phyloP scores from a whole-genome alignment of 257 asterid species.

The Ligustrum vulgare region DNA sequence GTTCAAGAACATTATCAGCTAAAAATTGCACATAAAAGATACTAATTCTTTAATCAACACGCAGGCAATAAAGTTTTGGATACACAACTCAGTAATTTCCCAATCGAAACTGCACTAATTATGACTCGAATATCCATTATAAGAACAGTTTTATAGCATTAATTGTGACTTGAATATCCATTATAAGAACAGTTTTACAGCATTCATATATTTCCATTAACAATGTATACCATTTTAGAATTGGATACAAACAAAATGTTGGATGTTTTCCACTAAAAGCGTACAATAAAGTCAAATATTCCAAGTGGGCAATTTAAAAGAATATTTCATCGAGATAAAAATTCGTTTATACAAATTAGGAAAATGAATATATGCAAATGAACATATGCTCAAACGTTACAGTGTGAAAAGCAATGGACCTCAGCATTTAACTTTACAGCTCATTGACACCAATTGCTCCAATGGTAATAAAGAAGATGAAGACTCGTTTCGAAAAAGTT shows the following conservation, averaged over 20 bases:
- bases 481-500: slow-evolving; percentile 17
- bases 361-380: slow-evolving; percentile 28
- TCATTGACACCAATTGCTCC: slow-evolving; percentile 27
- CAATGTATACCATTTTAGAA: no score
- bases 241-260: neutral
- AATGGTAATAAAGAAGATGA: slow-evolving; percentile 8
- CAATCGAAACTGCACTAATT: no score
- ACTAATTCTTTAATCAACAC: neutral
- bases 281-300: neutral
- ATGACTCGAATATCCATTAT: no score
- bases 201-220: no score
- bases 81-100: no score
- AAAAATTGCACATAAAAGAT: neutral
- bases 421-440: slow-evolving; percentile 40
- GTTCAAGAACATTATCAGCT: neutral
- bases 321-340: slow-evolving; percentile 20
- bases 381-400: neutral
- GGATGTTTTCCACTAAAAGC: neutral
- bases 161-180: no score
- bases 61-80: no score
- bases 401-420: no score
- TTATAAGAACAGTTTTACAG: no score
- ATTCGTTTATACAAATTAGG: neutral
- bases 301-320: slow-evolving; percentile 4
- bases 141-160: no score